These are phyloP conservation scores for Acer saccharum DNA, from an alignment of 345 rosid species.

Conservation along the genomic window DNA sequence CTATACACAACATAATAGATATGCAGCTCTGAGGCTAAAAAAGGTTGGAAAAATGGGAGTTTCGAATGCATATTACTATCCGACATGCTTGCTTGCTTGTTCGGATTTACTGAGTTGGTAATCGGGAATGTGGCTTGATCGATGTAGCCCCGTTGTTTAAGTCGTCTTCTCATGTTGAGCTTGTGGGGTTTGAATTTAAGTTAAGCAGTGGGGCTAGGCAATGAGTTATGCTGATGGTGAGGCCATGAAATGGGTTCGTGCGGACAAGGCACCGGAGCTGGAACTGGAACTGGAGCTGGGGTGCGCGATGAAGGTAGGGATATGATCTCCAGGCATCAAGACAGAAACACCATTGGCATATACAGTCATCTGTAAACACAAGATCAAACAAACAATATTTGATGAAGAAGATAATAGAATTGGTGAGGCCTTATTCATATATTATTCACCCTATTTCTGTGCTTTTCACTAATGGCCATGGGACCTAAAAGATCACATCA, in stretches of 20 bases:
- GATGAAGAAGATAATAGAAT: background rate
- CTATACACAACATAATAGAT: too few species aligned
- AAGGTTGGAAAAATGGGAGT: too few species aligned
- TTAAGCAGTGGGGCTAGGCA: slow-evolving; percentile 11
- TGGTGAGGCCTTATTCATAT: too few species aligned
- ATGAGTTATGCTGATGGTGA: slow-evolving; percentile 21
- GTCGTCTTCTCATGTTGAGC: too few species aligned
- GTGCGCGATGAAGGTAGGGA: slow-evolving; percentile 83
- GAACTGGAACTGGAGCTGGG: slow-evolving; percentile 87
- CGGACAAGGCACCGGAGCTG: slow-evolving; percentile 62
- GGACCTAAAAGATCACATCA: slow-evolving; percentile 22
- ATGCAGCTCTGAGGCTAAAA: too few species aligned
- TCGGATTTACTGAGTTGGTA: too few species aligned
- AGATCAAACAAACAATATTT: background rate
- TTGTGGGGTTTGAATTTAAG: background rate
- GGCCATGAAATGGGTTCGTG: slow-evolving; percentile 30
- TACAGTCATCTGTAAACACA: slow-evolving; percentile 63
- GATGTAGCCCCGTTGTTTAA: too few species aligned
- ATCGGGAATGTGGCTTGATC: too few species aligned
- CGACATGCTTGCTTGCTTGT: too few species aligned
- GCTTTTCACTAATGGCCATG: slow-evolving; percentile 5
- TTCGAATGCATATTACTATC: too few species aligned
- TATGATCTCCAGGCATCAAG: slow-evolving; percentile 88
- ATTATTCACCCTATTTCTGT: background rate
- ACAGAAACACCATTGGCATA: slow-evolving; percentile 85